phyloP scores from a whole-genome alignment of 768 basidiomycete genomes.

The Roridomyces roridus region DNA sequence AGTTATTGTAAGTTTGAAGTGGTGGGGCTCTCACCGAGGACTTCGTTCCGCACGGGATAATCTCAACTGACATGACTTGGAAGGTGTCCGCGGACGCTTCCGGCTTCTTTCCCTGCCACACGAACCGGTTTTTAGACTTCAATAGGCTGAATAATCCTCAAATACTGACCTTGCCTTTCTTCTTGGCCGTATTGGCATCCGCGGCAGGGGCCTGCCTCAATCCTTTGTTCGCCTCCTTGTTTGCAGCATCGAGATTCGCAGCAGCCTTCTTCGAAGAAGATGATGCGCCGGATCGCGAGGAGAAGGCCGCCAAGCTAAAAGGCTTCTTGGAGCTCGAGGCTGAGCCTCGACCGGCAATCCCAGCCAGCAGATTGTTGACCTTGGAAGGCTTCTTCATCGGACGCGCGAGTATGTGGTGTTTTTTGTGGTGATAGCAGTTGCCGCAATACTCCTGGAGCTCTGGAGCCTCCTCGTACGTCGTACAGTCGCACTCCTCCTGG shows the following conservation, averaged over 20 bases:
- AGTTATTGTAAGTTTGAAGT: no score
- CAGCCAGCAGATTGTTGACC: not conserved
- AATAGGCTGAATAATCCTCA: no score
- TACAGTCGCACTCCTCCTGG: not conserved
- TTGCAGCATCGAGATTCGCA: not conserved
- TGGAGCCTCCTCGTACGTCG: not conserved
- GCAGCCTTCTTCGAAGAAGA: not conserved
- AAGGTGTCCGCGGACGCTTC: not conserved
- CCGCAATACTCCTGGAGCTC: not conserved
- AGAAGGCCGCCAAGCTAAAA: not conserved
- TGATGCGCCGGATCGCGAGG: not conserved
- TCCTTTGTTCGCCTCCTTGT: not conserved
- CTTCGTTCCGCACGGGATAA: not conserved
- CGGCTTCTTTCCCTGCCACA: not conserved
- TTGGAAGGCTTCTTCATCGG: not conserved
- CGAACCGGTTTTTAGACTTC: not conserved
- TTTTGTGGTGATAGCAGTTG: not conserved
- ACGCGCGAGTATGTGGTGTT: not conserved
- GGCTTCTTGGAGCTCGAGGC: not conserved
- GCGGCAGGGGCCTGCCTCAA: not conserved
- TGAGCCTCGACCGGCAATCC: not conserved
- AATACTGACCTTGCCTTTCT: slow-evolving; percentile 2
- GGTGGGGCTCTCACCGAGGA: not conserved
- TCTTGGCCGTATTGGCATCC: not conserved
- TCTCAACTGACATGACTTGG: no score